Evolutionary conservation across 2,329 filamentous ascomycete genomes (phyloP).

Genomic region (Thelonectria olida): DNA sequence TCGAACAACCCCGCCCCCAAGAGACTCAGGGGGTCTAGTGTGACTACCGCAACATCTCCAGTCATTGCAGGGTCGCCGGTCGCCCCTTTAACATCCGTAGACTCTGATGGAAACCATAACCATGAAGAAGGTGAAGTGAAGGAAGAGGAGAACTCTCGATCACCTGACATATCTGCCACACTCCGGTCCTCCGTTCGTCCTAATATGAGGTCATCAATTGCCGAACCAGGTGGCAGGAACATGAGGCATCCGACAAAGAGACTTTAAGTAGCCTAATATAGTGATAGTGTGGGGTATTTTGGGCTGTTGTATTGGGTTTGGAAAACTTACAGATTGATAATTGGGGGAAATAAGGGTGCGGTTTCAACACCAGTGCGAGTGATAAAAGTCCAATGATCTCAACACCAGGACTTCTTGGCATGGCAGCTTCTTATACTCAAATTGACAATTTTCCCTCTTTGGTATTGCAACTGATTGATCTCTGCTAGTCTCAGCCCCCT

Average conservation of each 20-base stretch:
- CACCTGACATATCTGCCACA: not conserved
- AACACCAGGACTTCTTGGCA: conserved; percentile 5
- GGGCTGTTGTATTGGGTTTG: conserved; percentile 3
- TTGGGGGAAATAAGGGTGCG: conserved; percentile 3
- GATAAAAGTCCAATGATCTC: conserved; percentile 5
- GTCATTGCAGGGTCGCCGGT: not conserved
- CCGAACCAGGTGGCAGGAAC: conserved; percentile 3
- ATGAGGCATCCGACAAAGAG: conserved; percentile 7
- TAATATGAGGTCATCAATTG: conserved; percentile 9
- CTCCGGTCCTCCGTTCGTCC: not conserved
- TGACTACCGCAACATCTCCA: not conserved
- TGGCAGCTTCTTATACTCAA: conserved; percentile 7
- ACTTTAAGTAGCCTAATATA: conserved; percentile 3
- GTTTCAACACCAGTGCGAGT: not conserved
- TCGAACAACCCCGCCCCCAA: not conserved
- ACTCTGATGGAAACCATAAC: not conserved
- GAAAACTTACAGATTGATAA: conserved; percentile 3
- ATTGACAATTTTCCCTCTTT: conserved; percentile 7
- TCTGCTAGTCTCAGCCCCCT: not conserved
- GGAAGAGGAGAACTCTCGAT: not conserved
- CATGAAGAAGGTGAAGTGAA: not conserved
- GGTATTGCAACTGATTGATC: no score
- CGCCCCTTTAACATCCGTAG: not conserved
- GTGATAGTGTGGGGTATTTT: not conserved
- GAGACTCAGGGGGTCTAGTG: not conserved